Evolutionary conservation across 257 asterid genomes (phyloP).

Genomic region (Nicotiana sylvestris): DNA sequence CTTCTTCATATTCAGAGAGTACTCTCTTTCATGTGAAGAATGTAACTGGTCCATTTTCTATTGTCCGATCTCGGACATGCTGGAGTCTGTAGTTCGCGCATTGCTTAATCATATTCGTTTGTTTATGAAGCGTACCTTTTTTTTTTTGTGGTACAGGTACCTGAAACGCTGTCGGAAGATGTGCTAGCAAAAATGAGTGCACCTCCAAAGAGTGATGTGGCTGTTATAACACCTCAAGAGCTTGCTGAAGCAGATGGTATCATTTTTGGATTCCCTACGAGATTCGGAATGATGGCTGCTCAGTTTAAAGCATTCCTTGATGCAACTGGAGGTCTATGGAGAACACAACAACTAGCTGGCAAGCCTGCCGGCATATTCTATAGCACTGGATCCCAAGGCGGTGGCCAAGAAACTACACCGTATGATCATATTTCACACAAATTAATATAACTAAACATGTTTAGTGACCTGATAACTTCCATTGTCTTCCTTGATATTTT

Average conservation of each 20-base stretch:
- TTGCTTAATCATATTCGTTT: not conserved
- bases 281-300: conserved; percentile 88
- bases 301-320: conserved; percentile 84
- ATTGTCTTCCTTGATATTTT: not conserved
- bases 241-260: conserved; percentile 76
- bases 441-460: too few species aligned
- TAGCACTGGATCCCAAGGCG: conserved; percentile 88
- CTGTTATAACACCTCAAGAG: conserved; percentile 49
- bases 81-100: not conserved
- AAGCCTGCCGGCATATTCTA: conserved; percentile 88
- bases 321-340: conserved; percentile 83
- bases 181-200: conserved; percentile 76
- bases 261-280: conserved; percentile 75
- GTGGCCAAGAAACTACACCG: conserved; percentile 88
- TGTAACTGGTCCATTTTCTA: not conserved
- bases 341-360: conserved; percentile 78
- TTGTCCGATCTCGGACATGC: not conserved
- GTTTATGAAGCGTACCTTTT: not conserved
- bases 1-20: not conserved
- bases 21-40: not conserved
- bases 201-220: conserved; percentile 67
- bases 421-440: too few species aligned
- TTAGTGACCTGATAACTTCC: too few species aligned
- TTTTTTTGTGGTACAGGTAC: conserved; percentile 40
- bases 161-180: conserved; percentile 63